Evolutionary conservation across 805 yeast genomes (phyloP).

Genomic region (Cyberlindnera mississippiensis): DNA sequence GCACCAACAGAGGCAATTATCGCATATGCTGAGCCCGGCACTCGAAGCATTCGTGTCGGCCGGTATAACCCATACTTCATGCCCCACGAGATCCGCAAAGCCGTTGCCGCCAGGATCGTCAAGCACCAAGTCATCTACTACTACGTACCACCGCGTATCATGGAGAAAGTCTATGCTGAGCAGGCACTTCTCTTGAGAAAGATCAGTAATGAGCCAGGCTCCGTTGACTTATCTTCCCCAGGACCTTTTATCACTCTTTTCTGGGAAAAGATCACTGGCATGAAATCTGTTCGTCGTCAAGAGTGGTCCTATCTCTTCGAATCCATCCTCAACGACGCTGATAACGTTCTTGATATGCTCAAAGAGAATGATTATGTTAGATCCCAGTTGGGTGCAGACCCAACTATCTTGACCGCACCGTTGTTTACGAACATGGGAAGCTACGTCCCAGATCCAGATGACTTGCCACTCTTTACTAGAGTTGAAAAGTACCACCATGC

Average conservation of each 20-base stretch:
- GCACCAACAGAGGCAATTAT: slow-evolving; percentile 9
- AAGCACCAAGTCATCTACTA: slow-evolving; percentile 8
- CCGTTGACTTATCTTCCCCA: slow-evolving; percentile 5
- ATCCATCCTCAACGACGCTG: background rate
- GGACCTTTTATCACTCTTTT: slow-evolving; percentile 8
- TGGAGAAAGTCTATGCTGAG: slow-evolving; percentile 11
- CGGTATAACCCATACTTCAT: slow-evolving; percentile 16
- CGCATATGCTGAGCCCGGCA: slow-evolving; percentile 10
- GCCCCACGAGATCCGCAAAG: slow-evolving; percentile 16
- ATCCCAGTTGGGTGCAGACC: background rate
- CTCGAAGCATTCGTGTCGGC: slow-evolving; percentile 7
- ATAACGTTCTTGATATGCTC: slow-evolving; percentile 1
- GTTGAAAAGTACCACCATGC: slow-evolving; percentile 1
- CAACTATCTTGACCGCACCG: background rate
- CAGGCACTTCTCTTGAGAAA: background rate
- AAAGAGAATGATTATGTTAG: background rate
- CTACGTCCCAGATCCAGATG: slow-evolving; percentile 12
- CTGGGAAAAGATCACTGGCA: slow-evolving; percentile 11
- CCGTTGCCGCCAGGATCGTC: slow-evolving; percentile 13
- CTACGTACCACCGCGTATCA: slow-evolving; percentile 7
- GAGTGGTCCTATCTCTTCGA: slow-evolving; percentile 1
- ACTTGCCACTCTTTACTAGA: slow-evolving; percentile 5
- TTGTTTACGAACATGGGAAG: slow-evolving; percentile 3
- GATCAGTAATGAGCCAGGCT: background rate
- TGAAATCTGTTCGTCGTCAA: slow-evolving; percentile 6